A percentile compares a stretch with the other conserved stretches of the same genome.
These are phyloP conservation scores for Kuraishia ogatae DNA, from an alignment of 805 yeast genomes.

Conservation along the genomic window DNA sequence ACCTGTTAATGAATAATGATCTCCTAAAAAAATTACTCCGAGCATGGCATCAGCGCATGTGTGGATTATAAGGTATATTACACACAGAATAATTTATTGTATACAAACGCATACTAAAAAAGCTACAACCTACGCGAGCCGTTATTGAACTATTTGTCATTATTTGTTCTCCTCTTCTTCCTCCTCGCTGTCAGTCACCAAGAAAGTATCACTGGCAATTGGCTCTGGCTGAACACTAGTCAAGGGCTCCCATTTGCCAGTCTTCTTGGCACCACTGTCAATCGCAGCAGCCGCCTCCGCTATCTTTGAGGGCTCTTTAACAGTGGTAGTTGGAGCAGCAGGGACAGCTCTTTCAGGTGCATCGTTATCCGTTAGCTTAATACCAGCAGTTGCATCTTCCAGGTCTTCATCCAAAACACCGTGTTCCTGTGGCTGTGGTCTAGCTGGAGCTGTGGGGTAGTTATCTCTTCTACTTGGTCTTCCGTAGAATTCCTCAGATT, in stretches of 20 bases:
- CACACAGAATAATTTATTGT: background rate
- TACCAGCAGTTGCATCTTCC: conserved; percentile 9
- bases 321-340: conserved; percentile 12
- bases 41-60: too few species aligned
- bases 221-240: conserved; percentile 30
- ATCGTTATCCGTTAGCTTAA: conserved; percentile 16
- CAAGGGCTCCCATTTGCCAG: conserved; percentile 34
- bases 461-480: conserved; percentile 3
- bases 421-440: background rate
- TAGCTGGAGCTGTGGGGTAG: background rate
- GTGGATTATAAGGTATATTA: background rate
- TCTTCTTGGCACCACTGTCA: conserved; percentile 20
- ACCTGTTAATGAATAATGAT: background rate
- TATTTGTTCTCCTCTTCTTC: conserved; percentile 19
- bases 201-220: conserved; percentile 36
- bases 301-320: conserved; percentile 23
- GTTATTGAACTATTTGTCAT: conserved; percentile 8
- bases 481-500: background rate
- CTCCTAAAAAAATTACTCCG: background rate
- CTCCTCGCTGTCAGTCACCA: conserved; percentile 43
- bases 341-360: conserved; percentile 2
- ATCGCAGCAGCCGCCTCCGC: conserved; percentile 14
- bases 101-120: background rate
- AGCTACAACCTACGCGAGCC: too few species aligned
- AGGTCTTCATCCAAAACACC: background rate